Percentiles rank a stretch among this genome's conserved stretches.
Evolutionary conservation across 768 basidiomycete species (phyloP).

Genomic region (Agaricus bisporus): DNA sequence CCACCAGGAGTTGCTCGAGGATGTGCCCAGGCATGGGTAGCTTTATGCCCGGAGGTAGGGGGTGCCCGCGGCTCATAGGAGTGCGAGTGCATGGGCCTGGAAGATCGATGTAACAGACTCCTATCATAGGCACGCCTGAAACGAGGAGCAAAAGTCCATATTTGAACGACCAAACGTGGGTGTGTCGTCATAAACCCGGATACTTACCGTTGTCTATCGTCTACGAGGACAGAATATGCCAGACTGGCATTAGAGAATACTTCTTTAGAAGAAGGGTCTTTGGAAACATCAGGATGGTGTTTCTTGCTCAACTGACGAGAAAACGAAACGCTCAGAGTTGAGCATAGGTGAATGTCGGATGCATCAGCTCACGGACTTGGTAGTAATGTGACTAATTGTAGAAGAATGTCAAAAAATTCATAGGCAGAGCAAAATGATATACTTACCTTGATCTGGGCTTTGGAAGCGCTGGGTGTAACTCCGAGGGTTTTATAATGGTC

Average conservation of each 20-base stretch:
- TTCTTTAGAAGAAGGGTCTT: constrained; percentile 32
- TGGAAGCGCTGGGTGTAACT: constrained; percentile 29
- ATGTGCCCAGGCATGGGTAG: constrained; percentile 34
- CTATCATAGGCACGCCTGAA: constrained; percentile 40
- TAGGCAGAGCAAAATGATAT: neutral
- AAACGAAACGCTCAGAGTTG: neutral
- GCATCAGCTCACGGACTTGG: constrained; percentile 20
- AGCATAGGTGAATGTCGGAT: neutral
- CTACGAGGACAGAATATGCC: constrained; percentile 37
- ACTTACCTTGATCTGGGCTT: constrained; percentile 37
- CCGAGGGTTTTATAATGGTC: constrained; percentile 38
- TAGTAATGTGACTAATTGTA: constrained; percentile 36
- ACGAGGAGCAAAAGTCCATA: neutral
- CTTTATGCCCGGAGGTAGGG: constrained; percentile 23
- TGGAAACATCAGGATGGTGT: constrained; percentile 44
- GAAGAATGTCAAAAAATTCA: neutral
- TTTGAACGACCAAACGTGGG: neutral
- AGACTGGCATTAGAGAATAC: constrained; percentile 35
- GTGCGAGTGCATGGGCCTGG: constrained; percentile 12
- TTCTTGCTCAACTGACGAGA: constrained; percentile 33
- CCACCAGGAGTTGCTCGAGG: constrained; percentile 10
- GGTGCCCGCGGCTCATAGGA: constrained; percentile 21
- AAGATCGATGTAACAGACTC: constrained; percentile 25
- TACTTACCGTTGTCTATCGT: constrained; percentile 37
- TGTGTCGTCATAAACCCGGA: neutral